Percentiles rank a stretch among this genome's conserved stretches.
phyloP scores from a whole-genome alignment of 495 filamentous ascomycete genomes.

The Lophiotrema nucula region DNA sequence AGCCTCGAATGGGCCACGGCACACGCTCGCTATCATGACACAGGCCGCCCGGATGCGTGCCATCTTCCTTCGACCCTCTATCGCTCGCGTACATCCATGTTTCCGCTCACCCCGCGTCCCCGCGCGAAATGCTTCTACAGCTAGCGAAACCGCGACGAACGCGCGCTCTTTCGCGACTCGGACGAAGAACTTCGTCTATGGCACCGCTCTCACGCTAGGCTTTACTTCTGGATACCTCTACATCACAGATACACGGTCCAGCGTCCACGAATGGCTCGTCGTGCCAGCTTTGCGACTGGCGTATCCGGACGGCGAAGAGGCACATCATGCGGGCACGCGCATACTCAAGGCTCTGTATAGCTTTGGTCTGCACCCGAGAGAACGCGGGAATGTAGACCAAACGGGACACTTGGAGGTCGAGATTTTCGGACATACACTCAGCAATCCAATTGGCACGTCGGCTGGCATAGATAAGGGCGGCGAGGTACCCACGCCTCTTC shows the following conservation, averaged over 20 bases:
- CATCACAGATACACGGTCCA: slow-evolving; percentile 85
- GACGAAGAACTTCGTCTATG: slow-evolving; percentile 53
- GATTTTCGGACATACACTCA: slow-evolving; percentile 75
- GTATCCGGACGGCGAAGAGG: slow-evolving; percentile 84
- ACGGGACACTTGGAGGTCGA: slow-evolving; percentile 54
- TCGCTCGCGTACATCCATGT: neutral
- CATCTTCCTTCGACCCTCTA: slow-evolving; percentile 2
- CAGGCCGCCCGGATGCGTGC: slow-evolving; percentile 15
- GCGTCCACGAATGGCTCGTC: slow-evolving; percentile 76
- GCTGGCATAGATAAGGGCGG: slow-evolving; percentile 94
- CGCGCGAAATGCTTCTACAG: slow-evolving; percentile 21
- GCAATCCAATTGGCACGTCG: slow-evolving; percentile 86
- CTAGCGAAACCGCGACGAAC: slow-evolving; percentile 34
- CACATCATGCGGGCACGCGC: slow-evolving; percentile 73
- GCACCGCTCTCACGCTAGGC: slow-evolving; percentile 54
- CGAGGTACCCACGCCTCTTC: slow-evolving; percentile 76
- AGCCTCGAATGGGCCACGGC: slow-evolving; percentile 7
- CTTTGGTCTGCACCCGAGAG: slow-evolving; percentile 67
- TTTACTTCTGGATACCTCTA: slow-evolving; percentile 66
- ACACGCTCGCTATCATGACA: slow-evolving; percentile 8
- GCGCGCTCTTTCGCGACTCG: slow-evolving; percentile 41
- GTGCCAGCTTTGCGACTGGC: slow-evolving; percentile 69
- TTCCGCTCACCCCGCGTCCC: neutral
- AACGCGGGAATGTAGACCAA: slow-evolving; percentile 59
- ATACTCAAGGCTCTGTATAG: slow-evolving; percentile 63